Evolutionary conservation across 2,329 filamentous ascomycete genomes (phyloP).

Genomic region (Scedosporium minutisporum): DNA sequence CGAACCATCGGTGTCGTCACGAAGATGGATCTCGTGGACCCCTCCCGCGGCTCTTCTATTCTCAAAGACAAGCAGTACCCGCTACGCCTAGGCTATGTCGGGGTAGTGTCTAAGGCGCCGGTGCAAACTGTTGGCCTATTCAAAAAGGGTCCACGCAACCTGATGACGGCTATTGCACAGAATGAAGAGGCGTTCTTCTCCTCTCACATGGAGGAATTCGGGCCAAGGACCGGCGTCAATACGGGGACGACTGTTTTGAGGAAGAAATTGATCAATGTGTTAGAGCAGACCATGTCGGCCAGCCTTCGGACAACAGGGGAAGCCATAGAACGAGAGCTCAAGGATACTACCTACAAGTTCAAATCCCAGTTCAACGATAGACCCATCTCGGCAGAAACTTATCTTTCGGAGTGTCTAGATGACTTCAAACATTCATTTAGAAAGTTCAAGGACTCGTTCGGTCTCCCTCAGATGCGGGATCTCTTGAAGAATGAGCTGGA

Average conservation of each 20-base stretch:
- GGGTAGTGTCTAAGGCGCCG: conserved; percentile 81
- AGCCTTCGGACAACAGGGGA: conserved; percentile 84
- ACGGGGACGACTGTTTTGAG: conserved; percentile 80
- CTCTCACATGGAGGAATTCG: conserved; percentile 72
- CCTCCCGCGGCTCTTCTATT: conserved; percentile 66
- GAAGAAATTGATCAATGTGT: conserved; percentile 92
- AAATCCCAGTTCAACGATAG: conserved; percentile 99
- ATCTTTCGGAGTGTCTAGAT: conserved; percentile 89
- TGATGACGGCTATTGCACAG: conserved; percentile 71
- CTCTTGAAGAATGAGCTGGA: conserved; percentile 88
- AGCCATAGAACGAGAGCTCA: conserved; percentile 86
- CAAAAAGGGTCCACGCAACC: conserved; percentile 69
- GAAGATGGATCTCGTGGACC: conserved; percentile 96
- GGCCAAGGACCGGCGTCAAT: conserved; percentile 58
- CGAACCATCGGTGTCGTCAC: conserved; percentile 97
- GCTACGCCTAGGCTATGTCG: conserved; percentile 88
- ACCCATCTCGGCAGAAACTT: conserved; percentile 88
- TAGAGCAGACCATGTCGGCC: conserved; percentile 94
- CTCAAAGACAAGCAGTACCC: conserved; percentile 88
- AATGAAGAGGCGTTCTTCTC: conserved; percentile 86
- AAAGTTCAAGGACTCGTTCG: conserved; percentile 81
- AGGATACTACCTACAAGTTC: conserved; percentile 96
- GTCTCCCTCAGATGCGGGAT: conserved; percentile 77
- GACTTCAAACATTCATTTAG: conserved; percentile 98
- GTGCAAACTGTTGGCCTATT: conserved; percentile 58